A percentile compares a stretch with the other conserved stretches of the same genome.
phyloP scores from a whole-genome alignment of 208 protist genomes.

The Crithidia acanthocephali region DNA sequence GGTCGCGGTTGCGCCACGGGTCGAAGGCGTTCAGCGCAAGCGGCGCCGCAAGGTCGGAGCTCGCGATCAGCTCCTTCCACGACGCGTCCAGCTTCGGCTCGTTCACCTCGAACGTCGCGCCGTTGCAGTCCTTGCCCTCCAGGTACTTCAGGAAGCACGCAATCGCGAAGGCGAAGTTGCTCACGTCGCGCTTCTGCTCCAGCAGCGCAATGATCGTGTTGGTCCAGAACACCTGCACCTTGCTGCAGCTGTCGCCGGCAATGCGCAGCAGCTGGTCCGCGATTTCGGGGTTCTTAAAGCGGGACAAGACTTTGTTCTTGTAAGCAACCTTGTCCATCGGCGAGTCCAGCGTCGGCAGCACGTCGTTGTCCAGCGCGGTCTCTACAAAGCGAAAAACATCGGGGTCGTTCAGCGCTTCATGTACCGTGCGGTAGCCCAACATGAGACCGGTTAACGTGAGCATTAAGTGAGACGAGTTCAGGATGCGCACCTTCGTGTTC shows the following conservation, averaged over 20 bases:
- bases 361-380: conserved; percentile 28
- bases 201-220: conserved; percentile 35
- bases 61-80: conserved; percentile 33
- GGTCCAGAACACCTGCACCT: conserved; percentile 49
- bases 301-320: conserved; percentile 39
- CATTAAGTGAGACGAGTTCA: conserved; percentile 50
- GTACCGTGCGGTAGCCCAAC: conserved; percentile 39
- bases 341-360: conserved; percentile 35
- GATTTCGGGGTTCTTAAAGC: conserved; percentile 40
- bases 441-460: conserved; percentile 41
- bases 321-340: conserved; percentile 43
- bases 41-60: conserved; percentile 18
- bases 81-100: conserved; percentile 35
- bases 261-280: conserved; percentile 46
- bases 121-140: conserved; percentile 37
- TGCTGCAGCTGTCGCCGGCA: conserved; percentile 48
- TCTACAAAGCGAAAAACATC: conserved; percentile 35
- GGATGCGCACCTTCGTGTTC: conserved; percentile 47
- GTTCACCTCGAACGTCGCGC: conserved; percentile 27
- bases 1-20: conserved; percentile 37
- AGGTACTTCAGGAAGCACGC: conserved; percentile 42
- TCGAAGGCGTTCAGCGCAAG: conserved; percentile 42
- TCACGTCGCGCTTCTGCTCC: conserved; percentile 9
- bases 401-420: conserved; percentile 33
- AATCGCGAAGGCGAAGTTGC: conserved; percentile 43